phyloP scores from a whole-genome alignment of 2,329 filamentous ascomycete species.

The Rachicladosporium sp. region DNA sequence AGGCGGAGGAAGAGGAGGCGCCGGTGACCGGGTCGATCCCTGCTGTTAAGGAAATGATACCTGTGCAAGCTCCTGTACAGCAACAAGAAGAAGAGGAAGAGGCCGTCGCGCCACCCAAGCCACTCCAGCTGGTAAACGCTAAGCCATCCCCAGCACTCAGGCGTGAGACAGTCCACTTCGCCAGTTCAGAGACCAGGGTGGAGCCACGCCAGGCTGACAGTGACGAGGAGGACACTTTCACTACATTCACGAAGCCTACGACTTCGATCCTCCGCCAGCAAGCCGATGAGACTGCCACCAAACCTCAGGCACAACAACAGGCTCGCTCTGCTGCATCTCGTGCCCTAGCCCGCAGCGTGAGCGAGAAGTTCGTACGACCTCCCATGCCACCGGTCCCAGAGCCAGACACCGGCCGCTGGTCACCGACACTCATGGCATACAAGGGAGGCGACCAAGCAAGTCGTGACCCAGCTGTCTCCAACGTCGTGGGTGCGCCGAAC shows the following conservation, averaged over 20 bases:
- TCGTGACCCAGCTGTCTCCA: not conserved
- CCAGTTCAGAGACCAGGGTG: not conserved
- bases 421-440: not conserved
- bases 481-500: not conserved
- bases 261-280: not conserved
- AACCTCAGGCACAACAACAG: not conserved
- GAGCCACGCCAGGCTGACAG: not conserved
- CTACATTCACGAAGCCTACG: not conserved
- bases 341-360: constrained; percentile 1
- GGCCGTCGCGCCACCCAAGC: too few species aligned
- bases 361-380: not conserved
- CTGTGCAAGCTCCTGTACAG: not conserved
- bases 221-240: not conserved
- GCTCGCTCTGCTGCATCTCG: not conserved
- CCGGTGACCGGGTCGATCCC: not conserved
- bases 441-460: not conserved
- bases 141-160: too few species aligned
- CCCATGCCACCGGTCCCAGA: not conserved
- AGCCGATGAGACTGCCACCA: not conserved
- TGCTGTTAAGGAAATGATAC: not conserved
- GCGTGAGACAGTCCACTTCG: too few species aligned
- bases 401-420: not conserved
- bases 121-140: too few species aligned
- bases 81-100: not conserved
- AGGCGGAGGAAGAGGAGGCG: not conserved